phyloP scores from a whole-genome alignment of 2,329 filamentous ascomycete genomes.

The Fusarium kyushuense region DNA sequence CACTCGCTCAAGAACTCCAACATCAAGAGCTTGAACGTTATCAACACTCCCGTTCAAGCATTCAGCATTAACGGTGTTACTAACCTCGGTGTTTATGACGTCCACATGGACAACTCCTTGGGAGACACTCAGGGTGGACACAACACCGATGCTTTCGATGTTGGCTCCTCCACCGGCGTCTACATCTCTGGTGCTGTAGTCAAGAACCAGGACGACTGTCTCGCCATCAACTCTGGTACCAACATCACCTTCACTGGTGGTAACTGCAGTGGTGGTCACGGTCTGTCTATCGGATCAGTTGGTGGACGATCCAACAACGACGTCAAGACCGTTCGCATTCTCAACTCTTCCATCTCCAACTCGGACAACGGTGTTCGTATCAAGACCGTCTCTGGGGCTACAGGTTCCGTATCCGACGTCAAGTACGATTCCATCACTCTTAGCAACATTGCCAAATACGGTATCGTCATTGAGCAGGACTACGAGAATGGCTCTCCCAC shows the following conservation, averaged over 20 bases:
- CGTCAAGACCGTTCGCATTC: constrained; percentile 64
- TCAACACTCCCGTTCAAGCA: constrained; percentile 58
- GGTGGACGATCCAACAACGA: constrained; percentile 64
- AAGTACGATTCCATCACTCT: constrained; percentile 60
- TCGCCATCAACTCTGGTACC: constrained; percentile 67
- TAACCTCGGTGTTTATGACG: constrained; percentile 51
- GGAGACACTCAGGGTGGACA: constrained; percentile 54
- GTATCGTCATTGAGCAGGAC: constrained; percentile 57
- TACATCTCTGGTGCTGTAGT: constrained; percentile 65
- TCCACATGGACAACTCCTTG: constrained; percentile 56
- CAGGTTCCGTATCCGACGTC: constrained; percentile 58
- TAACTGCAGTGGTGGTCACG: constrained; percentile 59
- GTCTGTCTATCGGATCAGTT: constrained; percentile 58
- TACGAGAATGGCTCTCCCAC: constrained; percentile 62
- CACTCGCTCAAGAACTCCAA: constrained; percentile 54
- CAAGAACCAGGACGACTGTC: constrained; percentile 72
- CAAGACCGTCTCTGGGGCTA: constrained; percentile 62
- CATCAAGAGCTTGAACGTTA: constrained; percentile 55
- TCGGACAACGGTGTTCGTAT: constrained; percentile 65
- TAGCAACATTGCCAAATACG: constrained; percentile 56
- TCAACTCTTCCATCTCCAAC: constrained; percentile 62
- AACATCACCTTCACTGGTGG: constrained; percentile 61
- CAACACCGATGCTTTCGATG: constrained; percentile 72
- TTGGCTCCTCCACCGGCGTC: constrained; percentile 62
- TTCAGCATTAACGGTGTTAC: constrained; percentile 56